Evolutionary conservation across 805 yeast genomes (phyloP).

Genomic region (Wickerhamomyces chaumierensis): DNA sequence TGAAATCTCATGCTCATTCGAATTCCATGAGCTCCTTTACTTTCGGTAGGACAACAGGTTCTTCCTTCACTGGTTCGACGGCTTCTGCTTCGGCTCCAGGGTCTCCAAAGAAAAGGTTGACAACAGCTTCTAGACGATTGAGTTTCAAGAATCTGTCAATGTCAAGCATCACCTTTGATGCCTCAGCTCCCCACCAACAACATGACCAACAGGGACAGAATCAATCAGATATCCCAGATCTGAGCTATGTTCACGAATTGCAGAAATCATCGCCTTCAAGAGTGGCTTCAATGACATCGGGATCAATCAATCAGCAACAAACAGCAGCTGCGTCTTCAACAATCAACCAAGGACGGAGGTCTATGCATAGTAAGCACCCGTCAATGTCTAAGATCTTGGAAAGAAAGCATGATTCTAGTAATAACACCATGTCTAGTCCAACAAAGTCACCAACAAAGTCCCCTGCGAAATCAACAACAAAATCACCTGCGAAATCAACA

Average conservation of each 20-base stretch:
- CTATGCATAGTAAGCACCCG: background rate
- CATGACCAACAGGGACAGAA: no score
- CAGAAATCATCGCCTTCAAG: constrained; percentile 16
- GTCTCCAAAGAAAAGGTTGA: constrained; percentile 11
- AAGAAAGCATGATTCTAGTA: no score
- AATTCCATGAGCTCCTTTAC: constrained; percentile 10
- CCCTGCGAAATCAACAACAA: no score
- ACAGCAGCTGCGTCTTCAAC: constrained; percentile 1
- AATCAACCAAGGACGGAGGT: background rate
- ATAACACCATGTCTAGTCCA: no score
- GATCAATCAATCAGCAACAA: no score
- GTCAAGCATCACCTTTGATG: constrained; percentile 16
- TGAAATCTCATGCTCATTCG: constrained; percentile 9
- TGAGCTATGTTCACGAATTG: constrained; percentile 16
- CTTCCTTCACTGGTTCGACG: no score
- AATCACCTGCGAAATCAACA: no score
- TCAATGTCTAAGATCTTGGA: background rate
- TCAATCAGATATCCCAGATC: constrained; percentile 9
- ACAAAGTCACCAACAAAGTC: no score
- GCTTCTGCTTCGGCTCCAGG: constrained; percentile 10
- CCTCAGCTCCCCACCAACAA: constrained; percentile 1
- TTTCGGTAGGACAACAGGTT: constrained; percentile 3
- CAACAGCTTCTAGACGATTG: constrained; percentile 10
- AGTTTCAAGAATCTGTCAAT: constrained; percentile 16
- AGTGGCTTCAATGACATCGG: no score